phyloP scores from a whole-genome alignment of 768 basidiomycete species.

The Hemileccinum impolitum region DNA sequence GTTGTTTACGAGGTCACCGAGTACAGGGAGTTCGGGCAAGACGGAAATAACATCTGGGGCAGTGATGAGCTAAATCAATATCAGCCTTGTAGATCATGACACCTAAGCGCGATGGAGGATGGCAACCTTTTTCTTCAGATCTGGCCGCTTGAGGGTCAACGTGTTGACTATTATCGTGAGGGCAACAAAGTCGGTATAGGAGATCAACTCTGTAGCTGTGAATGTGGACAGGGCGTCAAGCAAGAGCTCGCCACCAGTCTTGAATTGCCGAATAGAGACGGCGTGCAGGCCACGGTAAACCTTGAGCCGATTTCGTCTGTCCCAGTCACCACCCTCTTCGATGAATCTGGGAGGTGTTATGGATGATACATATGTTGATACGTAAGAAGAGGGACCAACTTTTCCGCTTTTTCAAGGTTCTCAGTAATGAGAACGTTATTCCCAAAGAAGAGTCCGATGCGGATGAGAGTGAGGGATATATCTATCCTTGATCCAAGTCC shows the following conservation, averaged over 20 bases:
- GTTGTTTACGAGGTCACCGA: slow-evolving; percentile 80
- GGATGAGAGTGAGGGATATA: too few species aligned
- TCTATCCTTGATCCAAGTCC: slow-evolving; percentile 88
- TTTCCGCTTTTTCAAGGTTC: slow-evolving; percentile 76
- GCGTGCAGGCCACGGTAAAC: slow-evolving; percentile 89
- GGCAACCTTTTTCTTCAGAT: slow-evolving; percentile 85
- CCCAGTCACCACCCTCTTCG: slow-evolving; percentile 98
- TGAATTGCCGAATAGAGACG: too few species aligned
- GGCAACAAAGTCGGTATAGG: too few species aligned
- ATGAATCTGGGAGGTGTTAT: slow-evolving; percentile 55
- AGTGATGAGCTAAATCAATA: slow-evolving; percentile 58
- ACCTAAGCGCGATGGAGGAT: neutral
- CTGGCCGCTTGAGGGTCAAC: slow-evolving; percentile 73
- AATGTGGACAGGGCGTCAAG: too few species aligned
- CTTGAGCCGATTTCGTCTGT: slow-evolving; percentile 92
- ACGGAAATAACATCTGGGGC: slow-evolving; percentile 88
- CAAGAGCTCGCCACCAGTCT: too few species aligned
- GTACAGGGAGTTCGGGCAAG: slow-evolving; percentile 75
- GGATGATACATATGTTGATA: neutral
- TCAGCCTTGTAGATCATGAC: slow-evolving; percentile 2
- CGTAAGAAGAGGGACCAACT: slow-evolving; percentile 44
- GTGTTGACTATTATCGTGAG: slow-evolving; percentile 80
- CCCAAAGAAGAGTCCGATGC: too few species aligned
- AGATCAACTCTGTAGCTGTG: too few species aligned
- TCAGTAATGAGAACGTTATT: slow-evolving; percentile 64